These are phyloP conservation scores for Sanghuangporus baumii DNA, from an alignment of 1,284 basidiomycete species.

Conservation along the genomic window DNA sequence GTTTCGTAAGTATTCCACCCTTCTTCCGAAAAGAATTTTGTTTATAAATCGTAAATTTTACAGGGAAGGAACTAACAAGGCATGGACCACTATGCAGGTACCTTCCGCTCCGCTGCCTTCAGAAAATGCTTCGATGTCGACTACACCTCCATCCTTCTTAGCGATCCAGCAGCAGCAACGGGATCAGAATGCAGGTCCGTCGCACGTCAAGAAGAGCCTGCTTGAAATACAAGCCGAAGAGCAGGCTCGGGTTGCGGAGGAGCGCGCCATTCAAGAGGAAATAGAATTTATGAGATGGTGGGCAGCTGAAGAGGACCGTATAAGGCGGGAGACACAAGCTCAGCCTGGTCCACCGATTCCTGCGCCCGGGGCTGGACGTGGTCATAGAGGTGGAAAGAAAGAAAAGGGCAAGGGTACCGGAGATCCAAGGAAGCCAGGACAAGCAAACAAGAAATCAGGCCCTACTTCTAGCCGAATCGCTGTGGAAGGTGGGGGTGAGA, in stretches of 20 bases:
- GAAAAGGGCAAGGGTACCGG: background rate
- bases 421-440: background rate
- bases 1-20: slow-evolving; percentile 42
- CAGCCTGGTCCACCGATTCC: slow-evolving; percentile 2
- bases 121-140: slow-evolving; percentile 19
- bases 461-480: background rate
- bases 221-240: slow-evolving; percentile 87
- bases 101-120: slow-evolving; percentile 27
- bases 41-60: slow-evolving; percentile 9
- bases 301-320: slow-evolving; percentile 72
- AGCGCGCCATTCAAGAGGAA: slow-evolving; percentile 58
- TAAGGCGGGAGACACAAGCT: slow-evolving; percentile 39
- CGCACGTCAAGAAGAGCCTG: slow-evolving; percentile 57
- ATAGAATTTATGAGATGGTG: slow-evolving; percentile 83
- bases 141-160: slow-evolving; percentile 58
- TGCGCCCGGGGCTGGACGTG: background rate
- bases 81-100: slow-evolving; percentile 53
- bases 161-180: slow-evolving; percentile 80
- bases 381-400: slow-evolving; percentile 4
- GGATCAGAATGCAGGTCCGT: slow-evolving; percentile 38
- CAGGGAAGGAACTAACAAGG: slow-evolving; percentile 34
- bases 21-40: background rate
- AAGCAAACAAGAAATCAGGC: background rate
- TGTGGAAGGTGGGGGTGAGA: background rate
- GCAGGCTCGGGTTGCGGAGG: slow-evolving; percentile 57